phyloP scores from a whole-genome alignment of 163 green algal species.

The Chlamydomonas reinhardtii region DNA sequence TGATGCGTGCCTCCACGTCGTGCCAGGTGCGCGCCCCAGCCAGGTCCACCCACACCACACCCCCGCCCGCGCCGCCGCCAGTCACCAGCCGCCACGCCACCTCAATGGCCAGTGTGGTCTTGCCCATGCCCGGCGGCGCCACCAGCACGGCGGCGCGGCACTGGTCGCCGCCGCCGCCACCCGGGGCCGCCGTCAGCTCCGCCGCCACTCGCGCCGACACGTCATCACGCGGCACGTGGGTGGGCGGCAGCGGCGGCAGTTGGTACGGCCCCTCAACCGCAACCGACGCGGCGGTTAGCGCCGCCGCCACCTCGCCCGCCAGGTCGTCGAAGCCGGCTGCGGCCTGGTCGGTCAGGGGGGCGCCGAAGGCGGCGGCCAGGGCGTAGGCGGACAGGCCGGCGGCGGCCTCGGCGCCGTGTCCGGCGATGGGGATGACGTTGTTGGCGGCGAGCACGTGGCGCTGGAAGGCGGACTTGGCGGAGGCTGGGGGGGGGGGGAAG shows the following conservation, averaged over 20 bases:
- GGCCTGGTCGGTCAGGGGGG: constrained; percentile 24
- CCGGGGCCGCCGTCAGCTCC: neutral
- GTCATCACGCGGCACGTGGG: constrained; percentile 17
- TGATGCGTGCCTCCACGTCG: constrained; percentile 31
- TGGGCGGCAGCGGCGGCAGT: constrained; percentile 24
- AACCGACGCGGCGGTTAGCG: constrained; percentile 20
- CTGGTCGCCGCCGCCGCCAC: neutral
- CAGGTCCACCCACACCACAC: constrained; percentile 38
- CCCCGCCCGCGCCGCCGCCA: neutral
- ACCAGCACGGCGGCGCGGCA: constrained; percentile 7
- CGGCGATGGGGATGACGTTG: constrained; percentile 31
- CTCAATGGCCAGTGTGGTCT: constrained; percentile 25
- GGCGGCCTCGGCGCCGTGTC: neutral
- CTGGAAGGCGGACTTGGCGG: constrained; percentile 29
- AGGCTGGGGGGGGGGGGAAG: neutral
- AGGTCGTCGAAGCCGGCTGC: constrained; percentile 42
- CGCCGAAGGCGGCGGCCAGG: constrained; percentile 28
- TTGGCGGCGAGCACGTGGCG: constrained; percentile 36
- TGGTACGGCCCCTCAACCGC: constrained; percentile 19
- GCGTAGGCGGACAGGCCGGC: constrained; percentile 34
- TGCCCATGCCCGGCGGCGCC: constrained; percentile 26
- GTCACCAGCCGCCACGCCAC: neutral
- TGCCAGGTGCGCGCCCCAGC: constrained; percentile 33
- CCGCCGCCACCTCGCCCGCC: constrained; percentile 38
- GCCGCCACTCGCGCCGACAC: constrained; percentile 5